Evolutionary conservation across 163 green algal species (phyloP), one percentile per base, ranked within the genome.

Genomic region (Chlorella variabilis): DNA sequence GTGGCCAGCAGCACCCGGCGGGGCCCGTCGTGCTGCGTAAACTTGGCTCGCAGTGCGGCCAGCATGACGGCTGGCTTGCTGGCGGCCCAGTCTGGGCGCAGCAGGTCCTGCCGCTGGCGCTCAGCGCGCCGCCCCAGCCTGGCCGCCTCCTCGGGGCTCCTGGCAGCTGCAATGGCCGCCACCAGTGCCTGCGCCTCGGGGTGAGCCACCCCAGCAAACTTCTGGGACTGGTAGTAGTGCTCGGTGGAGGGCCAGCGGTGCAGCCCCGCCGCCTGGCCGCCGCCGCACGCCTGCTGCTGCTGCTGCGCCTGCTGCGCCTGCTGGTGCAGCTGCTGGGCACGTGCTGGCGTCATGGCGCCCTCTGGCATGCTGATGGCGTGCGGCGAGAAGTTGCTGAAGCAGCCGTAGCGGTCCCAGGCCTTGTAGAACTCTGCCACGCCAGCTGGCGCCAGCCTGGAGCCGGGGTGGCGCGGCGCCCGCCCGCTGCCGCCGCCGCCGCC

Each of bases 141-240:
- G 2, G 95, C 96, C 18, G 97, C 97, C 80, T 98, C 95, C 90
- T 99, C 97, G 2, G 97, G 94, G 31, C 86, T 94, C 9, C 56
- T 48, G 17, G 93, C 93, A 4, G 36, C 85, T 21, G 85, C 85
- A 41, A 98, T 95, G 21, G 78, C 69, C 69, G 92, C 86, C 59
- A 94, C 80, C 27, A 96, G 65, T 13, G 77, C 84, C 45, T 31
- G n/a, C 18, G 92, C 90, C 8, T 89, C 85, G 2, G 74, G 62
- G 39, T 89, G 34, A 0, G 79, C 45, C 49, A 89, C 83, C 15
- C 82, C 86, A 34, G 81, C 76, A 87, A 98, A 98, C 87, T 98
- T 98, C 82, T 98, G 95, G 21, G 94, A 91, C 89, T 99, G 96
- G 89, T 99, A 99, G 78, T 90, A 98, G 77, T 98, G 96, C 89